Evolutionary conservation across 352 stramenopile genomes (phyloP).

Genomic region (Phytophthora sojae): DNA sequence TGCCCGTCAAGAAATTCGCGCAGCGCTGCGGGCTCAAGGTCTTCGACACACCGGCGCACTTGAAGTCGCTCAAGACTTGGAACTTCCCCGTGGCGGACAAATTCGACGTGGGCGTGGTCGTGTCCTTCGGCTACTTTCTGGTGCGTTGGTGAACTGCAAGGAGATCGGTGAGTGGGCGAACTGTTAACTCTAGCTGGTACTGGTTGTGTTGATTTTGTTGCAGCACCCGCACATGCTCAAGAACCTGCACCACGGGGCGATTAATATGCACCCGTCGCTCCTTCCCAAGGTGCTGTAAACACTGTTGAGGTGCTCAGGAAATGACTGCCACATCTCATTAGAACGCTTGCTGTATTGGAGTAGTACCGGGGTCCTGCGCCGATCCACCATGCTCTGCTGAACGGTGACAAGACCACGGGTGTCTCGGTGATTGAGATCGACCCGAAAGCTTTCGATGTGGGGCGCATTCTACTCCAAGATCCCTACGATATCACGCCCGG

Average conservation of each 20-base stretch:
- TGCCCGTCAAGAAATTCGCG: conserved; percentile 83
- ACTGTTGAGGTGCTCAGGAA: background rate
- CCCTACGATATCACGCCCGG: conserved; percentile 48
- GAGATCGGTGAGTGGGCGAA: background rate
- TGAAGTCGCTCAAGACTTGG: conserved; percentile 87
- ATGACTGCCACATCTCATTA: background rate
- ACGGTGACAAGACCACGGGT: conserved; percentile 77
- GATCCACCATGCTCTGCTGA: conserved; percentile 87
- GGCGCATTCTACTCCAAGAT: conserved; percentile 75
- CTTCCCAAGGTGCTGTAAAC: conserved; percentile 66
- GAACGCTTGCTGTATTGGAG: conserved; percentile 1
- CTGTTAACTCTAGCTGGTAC: background rate
- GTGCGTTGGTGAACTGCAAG: conserved; percentile 26
- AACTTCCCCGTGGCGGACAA: conserved; percentile 47
- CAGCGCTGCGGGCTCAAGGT: conserved; percentile 62
- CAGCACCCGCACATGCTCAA: conserved; percentile 81
- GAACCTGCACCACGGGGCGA: conserved; percentile 69
- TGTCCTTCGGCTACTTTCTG: conserved; percentile 91
- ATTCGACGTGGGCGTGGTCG: conserved; percentile 88
- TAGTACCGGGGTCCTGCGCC: conserved; percentile 85
- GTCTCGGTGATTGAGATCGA: conserved; percentile 91
- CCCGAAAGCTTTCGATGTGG: conserved; percentile 82
- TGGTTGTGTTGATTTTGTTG: conserved; percentile 5
- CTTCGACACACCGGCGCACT: conserved; percentile 68
- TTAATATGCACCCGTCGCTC: conserved; percentile 92